phyloP scores from a whole-genome alignment of 2,329 filamentous ascomycete species.

The Penicillium polonicum region DNA sequence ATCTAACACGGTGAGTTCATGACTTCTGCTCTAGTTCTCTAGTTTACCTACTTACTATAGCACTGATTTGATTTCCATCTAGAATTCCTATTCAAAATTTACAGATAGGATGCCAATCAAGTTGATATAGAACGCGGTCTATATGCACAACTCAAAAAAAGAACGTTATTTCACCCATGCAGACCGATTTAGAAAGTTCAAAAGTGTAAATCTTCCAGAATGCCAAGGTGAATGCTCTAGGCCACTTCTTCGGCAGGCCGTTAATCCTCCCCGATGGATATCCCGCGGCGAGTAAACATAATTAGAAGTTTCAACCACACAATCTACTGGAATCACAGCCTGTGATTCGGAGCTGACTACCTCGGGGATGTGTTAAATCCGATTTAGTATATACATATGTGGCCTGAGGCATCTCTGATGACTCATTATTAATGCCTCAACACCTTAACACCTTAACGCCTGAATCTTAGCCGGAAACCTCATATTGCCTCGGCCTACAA shows the following conservation, averaged over 20 bases:
- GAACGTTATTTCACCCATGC: background rate
- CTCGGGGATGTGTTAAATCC: background rate
- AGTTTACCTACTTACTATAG: background rate
- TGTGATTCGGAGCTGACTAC: background rate
- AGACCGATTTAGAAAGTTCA: background rate
- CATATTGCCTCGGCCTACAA: background rate
- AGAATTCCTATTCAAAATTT: background rate
- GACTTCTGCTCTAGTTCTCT: background rate
- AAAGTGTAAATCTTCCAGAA: constrained; percentile 6
- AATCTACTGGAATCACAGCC: background rate
- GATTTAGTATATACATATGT: background rate
- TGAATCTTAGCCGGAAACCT: background rate
- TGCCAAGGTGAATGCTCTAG: background rate
- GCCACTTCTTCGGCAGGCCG: background rate
- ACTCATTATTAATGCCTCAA: background rate
- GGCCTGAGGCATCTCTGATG: background rate
- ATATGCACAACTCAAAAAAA: background rate
- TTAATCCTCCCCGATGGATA: background rate
- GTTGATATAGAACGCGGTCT: background rate
- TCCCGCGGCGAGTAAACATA: background rate
- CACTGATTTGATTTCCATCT: background rate
- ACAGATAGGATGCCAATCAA: fast-evolving
- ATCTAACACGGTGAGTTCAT: background rate
- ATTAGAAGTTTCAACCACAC: background rate
- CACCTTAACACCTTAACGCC: background rate